Conservation (phyloP, 306 rosid genomes). For the Dryas drummondii region DNA sequence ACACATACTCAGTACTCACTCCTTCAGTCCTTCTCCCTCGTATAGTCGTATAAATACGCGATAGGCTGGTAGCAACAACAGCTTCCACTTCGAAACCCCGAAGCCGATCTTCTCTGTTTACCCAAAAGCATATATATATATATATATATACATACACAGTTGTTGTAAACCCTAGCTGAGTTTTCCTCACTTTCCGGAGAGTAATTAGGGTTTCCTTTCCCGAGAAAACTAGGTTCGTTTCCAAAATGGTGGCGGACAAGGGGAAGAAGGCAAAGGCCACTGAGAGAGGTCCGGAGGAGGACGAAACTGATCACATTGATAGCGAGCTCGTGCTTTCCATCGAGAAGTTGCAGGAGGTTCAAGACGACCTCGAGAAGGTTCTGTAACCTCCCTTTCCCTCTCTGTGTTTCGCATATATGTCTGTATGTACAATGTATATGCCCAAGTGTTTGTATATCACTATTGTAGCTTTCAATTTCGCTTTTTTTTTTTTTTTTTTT, state of each 20-base stretch:
- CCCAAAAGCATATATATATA: not conserved
- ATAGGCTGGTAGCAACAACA: not conserved
- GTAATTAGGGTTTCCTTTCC: not conserved
- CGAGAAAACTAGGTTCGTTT: conserved; percentile 13
- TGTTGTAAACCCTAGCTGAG: conserved; percentile 8
- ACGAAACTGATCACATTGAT: conserved; percentile 40
- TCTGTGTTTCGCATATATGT: not conserved
- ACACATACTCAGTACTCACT: too few species aligned
- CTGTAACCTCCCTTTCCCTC: not conserved
- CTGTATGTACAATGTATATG: not conserved
- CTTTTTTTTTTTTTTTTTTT: not conserved
- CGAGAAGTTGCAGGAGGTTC: conserved; percentile 63
- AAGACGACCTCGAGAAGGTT: conserved; percentile 64
- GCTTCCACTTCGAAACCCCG: not conserved
- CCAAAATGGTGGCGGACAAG: conserved; percentile 39
- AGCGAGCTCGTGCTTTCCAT: conserved; percentile 34
- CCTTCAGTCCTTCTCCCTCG: not conserved
- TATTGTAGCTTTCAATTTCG: not conserved
- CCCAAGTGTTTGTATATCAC: not conserved
- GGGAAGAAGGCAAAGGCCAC: conserved; percentile 37
- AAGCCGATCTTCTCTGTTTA: not conserved
- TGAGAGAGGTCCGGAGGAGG: conserved; percentile 28
- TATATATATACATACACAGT: not conserved
- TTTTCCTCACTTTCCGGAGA: not conserved
- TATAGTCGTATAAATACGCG: not conserved